A percentile compares a stretch with the other conserved stretches of the same genome.
Evolutionary conservation across 2,329 filamentous ascomycete genomes (phyloP).

Genomic region (Calonectria hongkongensis): DNA sequence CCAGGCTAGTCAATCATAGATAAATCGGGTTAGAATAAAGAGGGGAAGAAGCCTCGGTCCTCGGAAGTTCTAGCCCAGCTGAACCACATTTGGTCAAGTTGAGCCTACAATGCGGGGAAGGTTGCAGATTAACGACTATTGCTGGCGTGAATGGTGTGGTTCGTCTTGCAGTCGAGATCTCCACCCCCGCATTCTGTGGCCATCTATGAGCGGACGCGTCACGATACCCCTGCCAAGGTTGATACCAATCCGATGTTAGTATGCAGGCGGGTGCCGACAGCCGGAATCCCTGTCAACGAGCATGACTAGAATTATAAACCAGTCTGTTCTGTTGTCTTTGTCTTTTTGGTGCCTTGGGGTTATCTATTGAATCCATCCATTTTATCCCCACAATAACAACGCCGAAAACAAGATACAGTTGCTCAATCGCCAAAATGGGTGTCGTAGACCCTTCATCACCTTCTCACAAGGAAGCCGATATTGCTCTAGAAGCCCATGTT

Average conservation of each 20-base stretch:
- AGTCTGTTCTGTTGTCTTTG: not conserved
- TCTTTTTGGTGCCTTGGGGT: not conserved
- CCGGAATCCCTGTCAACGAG: slow-evolving; percentile 8
- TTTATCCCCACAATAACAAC: not conserved
- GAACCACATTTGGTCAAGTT: not conserved
- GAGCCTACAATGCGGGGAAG: slow-evolving; percentile 8
- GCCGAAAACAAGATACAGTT: not conserved
- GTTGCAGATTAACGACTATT: not conserved
- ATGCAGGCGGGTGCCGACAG: not conserved
- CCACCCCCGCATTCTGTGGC: slow-evolving; percentile 20
- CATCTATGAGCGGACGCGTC: slow-evolving; percentile 12
- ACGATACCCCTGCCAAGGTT: slow-evolving; percentile 15
- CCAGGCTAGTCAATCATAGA: not conserved
- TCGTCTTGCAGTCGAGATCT: slow-evolving; percentile 6
- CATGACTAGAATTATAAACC: not conserved
- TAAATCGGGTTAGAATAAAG: not conserved
- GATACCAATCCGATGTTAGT: slow-evolving; percentile 10
- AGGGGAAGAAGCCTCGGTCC: slow-evolving; percentile 27
- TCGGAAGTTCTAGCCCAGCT: not conserved
- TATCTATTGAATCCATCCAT: not conserved
- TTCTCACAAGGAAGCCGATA: not conserved
- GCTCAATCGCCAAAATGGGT: not conserved
- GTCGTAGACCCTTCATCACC: not conserved
- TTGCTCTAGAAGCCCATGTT: not conserved
- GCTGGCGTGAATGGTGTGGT: not conserved